Evolutionary conservation across 2,329 filamentous ascomycete species (phyloP).

Genomic region (Fusarium ambrosium): DNA sequence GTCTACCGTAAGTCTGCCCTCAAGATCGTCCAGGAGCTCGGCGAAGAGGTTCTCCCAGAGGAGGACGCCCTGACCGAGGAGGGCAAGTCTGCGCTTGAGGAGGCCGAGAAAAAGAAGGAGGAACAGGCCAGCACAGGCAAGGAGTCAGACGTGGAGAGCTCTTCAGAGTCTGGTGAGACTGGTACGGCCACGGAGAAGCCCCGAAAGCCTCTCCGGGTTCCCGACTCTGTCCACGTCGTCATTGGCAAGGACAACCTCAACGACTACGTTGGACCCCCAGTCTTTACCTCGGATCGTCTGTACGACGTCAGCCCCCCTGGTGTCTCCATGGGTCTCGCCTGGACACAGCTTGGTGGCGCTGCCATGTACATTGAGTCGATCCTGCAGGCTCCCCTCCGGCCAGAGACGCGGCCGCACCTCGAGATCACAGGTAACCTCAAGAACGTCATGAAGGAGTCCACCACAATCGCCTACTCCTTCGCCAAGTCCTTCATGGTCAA

Average conservation of each 20-base stretch:
- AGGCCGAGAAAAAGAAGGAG: constrained; percentile 77
- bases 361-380: constrained; percentile 98
- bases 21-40: constrained; percentile 96
- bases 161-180: constrained; percentile 52
- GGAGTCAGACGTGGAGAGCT: constrained; percentile 41
- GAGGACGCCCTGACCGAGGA: constrained; percentile 86
- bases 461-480: constrained; percentile 94
- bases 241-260: constrained; percentile 93
- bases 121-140: constrained; percentile 63
- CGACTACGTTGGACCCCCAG: constrained; percentile 95
- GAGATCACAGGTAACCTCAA: constrained; percentile 96
- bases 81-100: constrained; percentile 82
- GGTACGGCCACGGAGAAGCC: constrained; percentile 72
- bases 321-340: constrained; percentile 97
- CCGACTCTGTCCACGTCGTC: constrained; percentile 85
- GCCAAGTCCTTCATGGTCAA: constrained; percentile 90
- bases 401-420: constrained; percentile 80
- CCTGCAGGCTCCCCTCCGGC: constrained; percentile 83
- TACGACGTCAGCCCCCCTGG: constrained; percentile 95
- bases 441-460: constrained; percentile 98
- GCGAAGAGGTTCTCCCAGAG: constrained; percentile 85
- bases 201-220: constrained; percentile 83
- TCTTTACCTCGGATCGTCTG: constrained; percentile 94
- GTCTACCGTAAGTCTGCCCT: constrained; percentile 97
- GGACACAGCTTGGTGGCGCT: constrained; percentile 97